These are phyloP conservation scores for Perilla frutescens DNA, from an alignment of 257 asterid genomes.

Conservation along the genomic window DNA sequence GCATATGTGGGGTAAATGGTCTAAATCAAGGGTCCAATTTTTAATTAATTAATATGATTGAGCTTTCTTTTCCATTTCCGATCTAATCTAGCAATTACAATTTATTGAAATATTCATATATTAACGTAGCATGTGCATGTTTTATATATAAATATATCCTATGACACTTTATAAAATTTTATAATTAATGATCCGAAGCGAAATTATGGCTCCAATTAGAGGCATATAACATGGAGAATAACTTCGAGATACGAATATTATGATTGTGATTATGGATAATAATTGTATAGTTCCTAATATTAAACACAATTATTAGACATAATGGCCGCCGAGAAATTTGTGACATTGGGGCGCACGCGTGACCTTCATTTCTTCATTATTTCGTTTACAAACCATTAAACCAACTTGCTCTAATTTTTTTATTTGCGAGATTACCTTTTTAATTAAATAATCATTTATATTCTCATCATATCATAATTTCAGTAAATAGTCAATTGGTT, in stretches of 20 bases:
- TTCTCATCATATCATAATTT: neutral
- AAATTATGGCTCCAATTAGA: conserved; percentile 35
- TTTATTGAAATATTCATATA: too few relatives aligned
- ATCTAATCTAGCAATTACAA: neutral
- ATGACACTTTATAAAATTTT: conserved; percentile 1
- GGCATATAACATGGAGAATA: conserved; percentile 40
- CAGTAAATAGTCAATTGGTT: neutral
- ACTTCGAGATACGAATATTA: conserved; percentile 38
- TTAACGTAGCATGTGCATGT: too few relatives aligned
- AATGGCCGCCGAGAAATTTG: conserved; percentile 34
- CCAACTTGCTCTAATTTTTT: conserved; percentile 4
- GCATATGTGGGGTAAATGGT: conserved; percentile 36
- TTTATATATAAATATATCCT: neutral
- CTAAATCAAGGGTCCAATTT: conserved; percentile 32
- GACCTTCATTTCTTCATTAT: conserved; percentile 41
- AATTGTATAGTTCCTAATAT: conserved; percentile 31
- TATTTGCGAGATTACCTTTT: neutral
- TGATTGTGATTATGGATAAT: conserved; percentile 43
- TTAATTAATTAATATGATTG: conserved; percentile 31
- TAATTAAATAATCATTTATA: neutral
- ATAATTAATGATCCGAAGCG: neutral
- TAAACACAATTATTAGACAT: conserved; percentile 46
- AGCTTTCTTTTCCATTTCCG: neutral
- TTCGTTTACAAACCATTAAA: neutral
- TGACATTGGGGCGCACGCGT: conserved; percentile 45